A percentile compares a stretch with the other conserved stretches of the same genome.
These are phyloP conservation scores for Chaetomium sp. DNA, from an alignment of 2,329 filamentous ascomycete species.

Conservation along the genomic window DNA sequence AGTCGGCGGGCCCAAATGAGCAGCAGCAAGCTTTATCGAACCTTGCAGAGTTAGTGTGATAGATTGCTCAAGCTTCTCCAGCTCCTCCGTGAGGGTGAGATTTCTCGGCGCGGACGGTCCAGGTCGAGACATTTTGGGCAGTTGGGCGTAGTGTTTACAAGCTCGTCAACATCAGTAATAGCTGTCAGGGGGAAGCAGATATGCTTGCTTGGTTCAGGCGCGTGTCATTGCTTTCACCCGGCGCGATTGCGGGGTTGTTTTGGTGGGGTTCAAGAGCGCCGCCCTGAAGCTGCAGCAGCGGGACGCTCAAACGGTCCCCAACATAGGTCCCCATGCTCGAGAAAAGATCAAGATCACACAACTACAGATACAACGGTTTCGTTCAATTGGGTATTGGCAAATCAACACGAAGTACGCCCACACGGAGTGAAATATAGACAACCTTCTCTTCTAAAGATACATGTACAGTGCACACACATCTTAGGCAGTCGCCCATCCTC, in stretches of 20 bases:
- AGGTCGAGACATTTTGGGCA: constrained; percentile 42
- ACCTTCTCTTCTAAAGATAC: not conserved
- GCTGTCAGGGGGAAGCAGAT: not conserved
- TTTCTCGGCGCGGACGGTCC: constrained; percentile 43
- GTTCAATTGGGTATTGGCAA: constrained; percentile 2
- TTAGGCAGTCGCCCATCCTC: not conserved
- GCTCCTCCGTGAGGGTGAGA: constrained; percentile 83
- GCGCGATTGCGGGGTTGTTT: constrained; percentile 19
- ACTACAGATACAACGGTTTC: no score
- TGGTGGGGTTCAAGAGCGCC: constrained; percentile 6
- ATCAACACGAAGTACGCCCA: not conserved
- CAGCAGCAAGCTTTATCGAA: constrained; percentile 29
- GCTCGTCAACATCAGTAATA: constrained; percentile 12
- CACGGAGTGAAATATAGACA: not conserved
- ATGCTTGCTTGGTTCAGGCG: constrained; percentile 1
- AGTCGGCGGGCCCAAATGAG: not conserved
- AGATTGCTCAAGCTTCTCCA: constrained; percentile 92
- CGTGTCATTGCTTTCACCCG: constrained; percentile 5
- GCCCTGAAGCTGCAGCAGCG: no score
- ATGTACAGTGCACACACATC: not conserved
- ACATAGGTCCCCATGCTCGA: no score
- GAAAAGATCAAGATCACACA: no score
- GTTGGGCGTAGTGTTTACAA: constrained; percentile 2
- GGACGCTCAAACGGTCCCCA: no score
- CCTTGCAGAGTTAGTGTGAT: constrained; percentile 95